Conservation (phyloP, 2,329 filamentous ascomycete genomes). For the Cladorrhinum sp. region DNA sequence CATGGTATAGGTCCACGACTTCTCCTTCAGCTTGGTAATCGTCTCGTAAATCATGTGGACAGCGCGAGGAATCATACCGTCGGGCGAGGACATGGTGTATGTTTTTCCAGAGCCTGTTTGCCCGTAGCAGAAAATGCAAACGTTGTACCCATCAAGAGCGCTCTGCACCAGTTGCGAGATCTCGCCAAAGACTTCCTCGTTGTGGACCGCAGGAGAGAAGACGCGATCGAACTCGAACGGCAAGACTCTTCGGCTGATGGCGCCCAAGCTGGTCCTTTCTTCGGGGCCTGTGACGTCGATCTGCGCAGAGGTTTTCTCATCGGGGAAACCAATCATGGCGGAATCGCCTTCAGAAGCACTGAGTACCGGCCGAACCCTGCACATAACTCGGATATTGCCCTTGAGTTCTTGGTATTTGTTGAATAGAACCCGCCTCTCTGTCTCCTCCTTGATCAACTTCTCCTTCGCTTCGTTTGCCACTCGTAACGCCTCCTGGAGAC, state of each 20-base stretch:
- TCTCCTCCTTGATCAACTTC: slow-evolving; percentile 89
- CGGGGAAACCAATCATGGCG: slow-evolving; percentile 74
- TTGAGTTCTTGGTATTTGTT: slow-evolving; percentile 98
- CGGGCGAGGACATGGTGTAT: slow-evolving; percentile 84
- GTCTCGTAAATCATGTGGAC: slow-evolving; percentile 93
- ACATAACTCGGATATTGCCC: slow-evolving; percentile 98
- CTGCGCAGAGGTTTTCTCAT: slow-evolving; percentile 82
- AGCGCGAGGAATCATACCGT: slow-evolving; percentile 93
- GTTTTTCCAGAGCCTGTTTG: slow-evolving; percentile 98
- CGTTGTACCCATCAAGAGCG: slow-evolving; percentile 94
- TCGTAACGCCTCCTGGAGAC: slow-evolving; percentile 73
- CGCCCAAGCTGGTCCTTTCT: slow-evolving; percentile 76
- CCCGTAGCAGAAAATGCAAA: slow-evolving; percentile 98
- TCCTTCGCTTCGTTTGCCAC: slow-evolving; percentile 68
- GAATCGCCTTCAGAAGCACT: slow-evolving; percentile 57
- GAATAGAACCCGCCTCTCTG: slow-evolving; percentile 83
- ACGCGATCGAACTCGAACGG: slow-evolving; percentile 92
- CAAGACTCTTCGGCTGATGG: slow-evolving; percentile 72
- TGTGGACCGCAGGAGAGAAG: slow-evolving; percentile 73
- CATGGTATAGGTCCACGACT: slow-evolving; percentile 93
- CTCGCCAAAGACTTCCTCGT: slow-evolving; percentile 87
- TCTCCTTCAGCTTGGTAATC: slow-evolving; percentile 76
- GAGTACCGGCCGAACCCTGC: slow-evolving; percentile 78
- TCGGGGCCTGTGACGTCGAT: slow-evolving; percentile 80
- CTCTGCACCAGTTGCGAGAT: slow-evolving; percentile 97